Conservation (phyloP, 2,329 filamentous ascomycete species). For the Davidsoniella eucalypti region DNA sequence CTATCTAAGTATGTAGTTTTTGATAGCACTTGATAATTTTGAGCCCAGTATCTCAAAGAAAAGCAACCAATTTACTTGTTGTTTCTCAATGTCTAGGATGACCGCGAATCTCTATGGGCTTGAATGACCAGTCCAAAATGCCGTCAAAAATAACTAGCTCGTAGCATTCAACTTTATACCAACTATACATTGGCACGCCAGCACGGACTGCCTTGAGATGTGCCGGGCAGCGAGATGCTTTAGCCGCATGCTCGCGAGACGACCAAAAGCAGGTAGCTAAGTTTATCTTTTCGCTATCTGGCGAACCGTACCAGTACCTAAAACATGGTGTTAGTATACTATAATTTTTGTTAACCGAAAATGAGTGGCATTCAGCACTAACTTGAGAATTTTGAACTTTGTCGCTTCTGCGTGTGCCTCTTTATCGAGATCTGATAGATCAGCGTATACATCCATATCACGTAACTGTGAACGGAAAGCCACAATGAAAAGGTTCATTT, state of each 20-base stretch:
- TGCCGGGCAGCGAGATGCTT: constrained; percentile 42
- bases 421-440: constrained; percentile 58
- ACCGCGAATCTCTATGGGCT: constrained; percentile 5
- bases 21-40: no score
- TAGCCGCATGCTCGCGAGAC: constrained; percentile 39
- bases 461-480: constrained; percentile 64
- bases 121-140: not conserved
- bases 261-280: constrained; percentile 65
- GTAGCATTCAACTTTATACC: constrained; percentile 55
- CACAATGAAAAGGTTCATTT: constrained; percentile 63
- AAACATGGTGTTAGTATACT: constrained; percentile 4
- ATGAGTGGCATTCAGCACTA: constrained; percentile 17
- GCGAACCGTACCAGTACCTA: constrained; percentile 75
- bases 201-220: constrained; percentile 49
- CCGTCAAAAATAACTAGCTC: constrained; percentile 27
- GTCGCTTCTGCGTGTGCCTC: constrained; percentile 66
- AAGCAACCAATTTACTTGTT: not conserved
- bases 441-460: constrained; percentile 45
- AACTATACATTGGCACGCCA: constrained; percentile 45
- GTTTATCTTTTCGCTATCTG: constrained; percentile 54
- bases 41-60: no score
- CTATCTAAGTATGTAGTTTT: not conserved
- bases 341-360: not conserved
- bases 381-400: constrained; percentile 71
- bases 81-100: not conserved